Evolutionary conservation across 371 early-diverging fungal species (phyloP).

Genomic region (Dichotomocladium elegans): DNA sequence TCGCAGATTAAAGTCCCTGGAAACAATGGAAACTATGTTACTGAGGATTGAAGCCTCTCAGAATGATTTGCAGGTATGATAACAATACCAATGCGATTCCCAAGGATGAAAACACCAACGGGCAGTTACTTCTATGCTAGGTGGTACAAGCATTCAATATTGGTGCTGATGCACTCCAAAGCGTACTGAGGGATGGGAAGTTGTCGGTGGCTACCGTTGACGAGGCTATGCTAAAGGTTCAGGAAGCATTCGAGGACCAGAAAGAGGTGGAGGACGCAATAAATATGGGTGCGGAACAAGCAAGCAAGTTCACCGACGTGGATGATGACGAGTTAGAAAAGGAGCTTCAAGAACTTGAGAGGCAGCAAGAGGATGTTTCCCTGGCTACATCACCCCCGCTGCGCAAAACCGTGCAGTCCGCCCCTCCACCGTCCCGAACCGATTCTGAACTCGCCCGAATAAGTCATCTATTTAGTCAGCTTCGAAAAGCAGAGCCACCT

Average conservation of each 20-base stretch:
- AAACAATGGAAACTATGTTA: conserved; percentile 52
- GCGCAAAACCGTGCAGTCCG: background rate
- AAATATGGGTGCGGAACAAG: conserved; percentile 21
- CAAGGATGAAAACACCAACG: background rate
- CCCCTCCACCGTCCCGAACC: conserved; percentile 3
- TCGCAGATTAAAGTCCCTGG: conserved; percentile 44
- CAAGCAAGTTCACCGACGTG: conserved; percentile 1
- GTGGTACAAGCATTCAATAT: conserved; percentile 50
- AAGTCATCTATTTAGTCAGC: background rate
- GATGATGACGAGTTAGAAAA: conserved; percentile 43
- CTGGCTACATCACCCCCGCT: background rate
- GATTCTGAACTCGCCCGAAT: conserved; percentile 15
- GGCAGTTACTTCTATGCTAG: conserved; percentile 15
- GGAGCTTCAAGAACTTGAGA: conserved; percentile 36
- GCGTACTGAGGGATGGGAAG: conserved; percentile 25
- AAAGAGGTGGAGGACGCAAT: conserved; percentile 55
- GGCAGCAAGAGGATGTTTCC: background rate
- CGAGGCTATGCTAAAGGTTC: conserved; percentile 43
- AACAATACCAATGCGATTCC: too few species aligned
- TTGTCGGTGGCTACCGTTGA: conserved; percentile 42
- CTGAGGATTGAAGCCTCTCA: conserved; percentile 51
- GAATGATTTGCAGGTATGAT: conserved; percentile 49
- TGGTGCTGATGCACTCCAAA: conserved; percentile 45
- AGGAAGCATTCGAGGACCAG: conserved; percentile 48
- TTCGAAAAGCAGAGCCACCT: conserved; percentile 1